Conservation (phyloP, 2,329 filamentous ascomycete genomes). For the Monilinia fructigena region DNA sequence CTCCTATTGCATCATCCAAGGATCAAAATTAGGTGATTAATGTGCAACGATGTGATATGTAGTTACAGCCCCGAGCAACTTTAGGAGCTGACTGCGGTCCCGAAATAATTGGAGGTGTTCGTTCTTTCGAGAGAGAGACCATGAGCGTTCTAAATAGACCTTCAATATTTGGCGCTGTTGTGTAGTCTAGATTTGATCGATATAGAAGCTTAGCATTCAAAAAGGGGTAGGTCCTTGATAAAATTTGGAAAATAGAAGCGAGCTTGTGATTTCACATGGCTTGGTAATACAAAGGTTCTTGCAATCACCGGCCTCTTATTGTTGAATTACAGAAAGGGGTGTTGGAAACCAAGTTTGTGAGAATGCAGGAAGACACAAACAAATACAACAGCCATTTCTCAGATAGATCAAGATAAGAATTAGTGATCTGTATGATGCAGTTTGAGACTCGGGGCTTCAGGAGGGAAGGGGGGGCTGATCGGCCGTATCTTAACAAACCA, state of each 20-base stretch:
- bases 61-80: neutral
- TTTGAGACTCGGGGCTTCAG: neutral
- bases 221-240: neutral
- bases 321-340: neutral
- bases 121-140: neutral
- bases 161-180: neutral
- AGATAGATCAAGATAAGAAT: neutral
- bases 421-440: neutral
- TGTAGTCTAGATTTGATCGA: neutral
- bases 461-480: neutral
- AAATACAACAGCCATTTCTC: neutral
- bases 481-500: slow-evolving; percentile 4
- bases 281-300: no score
- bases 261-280: neutral
- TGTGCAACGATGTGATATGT: neutral
- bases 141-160: neutral
- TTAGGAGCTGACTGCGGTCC: neutral
- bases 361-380: neutral
- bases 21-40: neutral
- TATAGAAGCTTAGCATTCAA: neutral
- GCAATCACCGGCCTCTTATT: neutral
- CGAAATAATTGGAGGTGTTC: neutral
- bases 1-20: neutral
- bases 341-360: neutral
- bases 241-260: neutral